Base-by-base conservation (phyloP, 306 rosid genomes). In the Hippophae tibetana region DNA sequence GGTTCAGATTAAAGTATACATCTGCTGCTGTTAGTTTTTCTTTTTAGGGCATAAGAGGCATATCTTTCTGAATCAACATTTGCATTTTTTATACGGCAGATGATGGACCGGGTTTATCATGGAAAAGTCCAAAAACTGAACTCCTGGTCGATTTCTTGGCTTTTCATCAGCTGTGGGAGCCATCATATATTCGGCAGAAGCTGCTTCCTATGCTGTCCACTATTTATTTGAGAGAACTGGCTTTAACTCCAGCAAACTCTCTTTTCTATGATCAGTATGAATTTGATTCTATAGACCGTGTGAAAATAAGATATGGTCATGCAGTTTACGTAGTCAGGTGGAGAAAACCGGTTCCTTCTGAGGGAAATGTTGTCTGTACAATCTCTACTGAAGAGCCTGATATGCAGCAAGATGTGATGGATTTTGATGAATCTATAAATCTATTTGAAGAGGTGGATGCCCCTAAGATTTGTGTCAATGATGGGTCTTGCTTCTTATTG, bases 181-280 rank as follows among this genome's bases (percentile, higher is more conserved):
- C 90, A 3, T 78, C 89, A 12, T 92, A 83, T 65, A 42, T 78
- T 65, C 84, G 86, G 41, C 78, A 59, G 71, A 78, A 46, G 69
- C 69, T 92, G 71, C 77, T 87, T 71, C 93, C 95, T 27, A 82
- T 92, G 86, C 61, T 92, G 72, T 92, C 99, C 43, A 88, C 95
- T 58, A 78, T 85, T 58, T 80, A 78, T 54, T 71, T 92, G 65
- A 81, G 98, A 75, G 93, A 81, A 58, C 78, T 47, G 82, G 75
- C 82, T 41, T 40, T 57, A 61, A 49, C 56, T 58, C 64, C 71
- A 0, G 40, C 40, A 9, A 74, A 78, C 53, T 56, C 53, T 68
- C 64, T 82, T 74, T 70, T 92, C 38, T 66, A 78, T 72, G 93
- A 77, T 56, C 90, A 88, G 50, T 88, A 78, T 58, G 88, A 83